Base-by-base conservation (phyloP, 495 filamentous ascomycete genomes). In the Penicillium steckii region DNA sequence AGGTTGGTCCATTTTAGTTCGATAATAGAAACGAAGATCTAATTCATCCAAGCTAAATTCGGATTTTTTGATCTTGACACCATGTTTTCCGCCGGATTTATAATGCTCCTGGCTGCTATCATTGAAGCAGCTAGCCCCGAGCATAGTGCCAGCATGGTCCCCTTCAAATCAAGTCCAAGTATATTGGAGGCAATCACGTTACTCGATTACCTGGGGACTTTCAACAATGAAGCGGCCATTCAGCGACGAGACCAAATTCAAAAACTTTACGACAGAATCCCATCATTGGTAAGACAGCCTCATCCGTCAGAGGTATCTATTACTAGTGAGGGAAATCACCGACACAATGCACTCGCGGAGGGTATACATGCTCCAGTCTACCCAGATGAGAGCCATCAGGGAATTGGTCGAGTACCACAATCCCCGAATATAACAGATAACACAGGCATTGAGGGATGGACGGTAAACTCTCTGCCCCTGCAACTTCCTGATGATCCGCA, bases 21-120 rank as follows among this genome's bases (percentile, higher is more conserved):
- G 4, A 13, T 1, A 26, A 7, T 7, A n/a, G 27, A 27, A 12
- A 52, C 23, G n/a, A 41, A 9, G 21, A 41, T 22, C 17, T 23
- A n/a, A n/a, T 22, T 8, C 7, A 7, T 15, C 22, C 27, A 8
- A 52, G 49, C 49, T 13, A 52, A 44, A 37, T 52, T 52, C 17
- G 49, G 49, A 13, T 52, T 52, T 10, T 52, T 52, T 26, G 49
- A 52, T 23, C 40, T 52, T 8, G 49, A 52, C 21, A 8, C 49
- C 6, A 52, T 45, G 3, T 52, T 52, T 17, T 52, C 49, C 7
- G 49, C 49, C 1, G 49, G 49, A 1, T 52, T 52, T 17, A 52
- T 52, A 19, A 44, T 52, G 41, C 17, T 52, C 0, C 40, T 52
- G 6, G 41, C 40, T 9, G 41, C 19, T 15, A 52, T 52, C 8